A percentile compares a stretch with the other conserved stretches of the same genome.
Conservation (phyloP, 2,329 filamentous ascomycete genomes). For the Monilinia polystroma region DNA sequence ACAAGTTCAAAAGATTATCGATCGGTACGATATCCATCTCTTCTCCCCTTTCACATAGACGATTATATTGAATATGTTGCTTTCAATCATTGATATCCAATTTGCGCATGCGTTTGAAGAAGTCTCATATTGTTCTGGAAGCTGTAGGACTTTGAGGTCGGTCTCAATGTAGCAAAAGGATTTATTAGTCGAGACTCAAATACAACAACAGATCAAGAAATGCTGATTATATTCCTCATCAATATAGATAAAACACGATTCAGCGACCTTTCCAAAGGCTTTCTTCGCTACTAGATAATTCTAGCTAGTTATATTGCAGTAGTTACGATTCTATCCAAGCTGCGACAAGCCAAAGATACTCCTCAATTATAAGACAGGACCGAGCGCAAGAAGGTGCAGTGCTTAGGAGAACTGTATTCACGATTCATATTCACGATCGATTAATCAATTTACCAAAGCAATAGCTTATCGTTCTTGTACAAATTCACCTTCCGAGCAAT, state of each 20-base stretch:
- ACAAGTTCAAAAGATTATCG: constrained; percentile 17
- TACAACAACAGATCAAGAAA: background rate
- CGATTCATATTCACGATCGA: background rate
- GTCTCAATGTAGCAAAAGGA: background rate
- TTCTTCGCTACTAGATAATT: background rate
- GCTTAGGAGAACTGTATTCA: constrained; percentile 4
- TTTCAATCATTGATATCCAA: background rate
- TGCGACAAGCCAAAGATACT: constrained; percentile 33
- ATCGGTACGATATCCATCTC: constrained; percentile 12
- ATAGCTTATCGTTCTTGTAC: background rate
- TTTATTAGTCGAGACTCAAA: background rate
- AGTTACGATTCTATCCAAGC: constrained; percentile 26
- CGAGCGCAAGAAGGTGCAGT: constrained; percentile 32
- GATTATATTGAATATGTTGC: background rate
- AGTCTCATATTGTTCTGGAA: constrained; percentile 25
- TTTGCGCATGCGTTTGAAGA: background rate
- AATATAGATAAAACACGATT: constrained; percentile 5
- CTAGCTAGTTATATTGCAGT: background rate
- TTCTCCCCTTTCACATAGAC: background rate
- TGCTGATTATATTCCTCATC: background rate
- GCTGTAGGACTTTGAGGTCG: constrained; percentile 18
- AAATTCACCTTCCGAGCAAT: background rate
- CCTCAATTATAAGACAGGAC: constrained; percentile 30
- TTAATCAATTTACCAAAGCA: constrained; percentile 1
- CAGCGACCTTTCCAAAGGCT: background rate